These are phyloP conservation scores for Colletotrichum phormii DNA, from an alignment of 2,329 filamentous ascomycete species.

Conservation along the genomic window DNA sequence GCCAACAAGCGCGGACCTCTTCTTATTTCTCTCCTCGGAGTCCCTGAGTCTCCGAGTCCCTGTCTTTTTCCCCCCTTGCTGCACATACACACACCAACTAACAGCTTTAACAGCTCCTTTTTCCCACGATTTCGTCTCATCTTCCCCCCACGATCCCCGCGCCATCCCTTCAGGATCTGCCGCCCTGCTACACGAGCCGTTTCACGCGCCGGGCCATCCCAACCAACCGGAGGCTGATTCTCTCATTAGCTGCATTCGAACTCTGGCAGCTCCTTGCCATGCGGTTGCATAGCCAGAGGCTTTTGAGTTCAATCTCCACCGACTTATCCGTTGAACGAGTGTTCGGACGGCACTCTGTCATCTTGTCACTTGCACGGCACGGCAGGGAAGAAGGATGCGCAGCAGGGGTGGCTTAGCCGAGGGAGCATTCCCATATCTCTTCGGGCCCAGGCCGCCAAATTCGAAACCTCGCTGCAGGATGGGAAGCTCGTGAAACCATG, in stretches of 20 bases:
- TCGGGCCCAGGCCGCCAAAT: constrained; percentile 6
- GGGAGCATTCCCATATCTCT: neutral
- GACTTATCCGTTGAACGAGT: constrained; percentile 5
- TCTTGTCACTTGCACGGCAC: neutral
- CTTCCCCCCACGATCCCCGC: constrained; percentile 27
- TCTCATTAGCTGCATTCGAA: neutral
- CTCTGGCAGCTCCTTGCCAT: neutral
- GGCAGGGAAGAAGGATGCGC: constrained; percentile 19
- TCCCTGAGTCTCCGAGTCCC: neutral
- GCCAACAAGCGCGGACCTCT: constrained; percentile 22
- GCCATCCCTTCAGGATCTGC: constrained; percentile 36
- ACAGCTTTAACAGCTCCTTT: neutral
- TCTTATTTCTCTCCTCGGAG: constrained; percentile 4
- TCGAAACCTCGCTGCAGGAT: constrained; percentile 25
- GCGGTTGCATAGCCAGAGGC: neutral
- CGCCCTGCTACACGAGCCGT: constrained; percentile 32
- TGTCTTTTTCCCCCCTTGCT: neutral
- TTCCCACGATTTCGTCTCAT: constrained; percentile 24
- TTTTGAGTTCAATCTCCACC: neutral
- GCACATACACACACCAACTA: too few species aligned
- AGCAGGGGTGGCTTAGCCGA: constrained; percentile 1
- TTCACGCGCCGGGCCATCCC: constrained; percentile 31
- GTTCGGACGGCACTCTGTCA: constrained; percentile 23
- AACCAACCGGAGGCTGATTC: neutral
- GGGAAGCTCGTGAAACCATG: constrained; percentile 31